These are phyloP conservation scores for Hyphopichia pseudoburtonii DNA, from an alignment of 1,139 yeast species.

Conservation along the genomic window DNA sequence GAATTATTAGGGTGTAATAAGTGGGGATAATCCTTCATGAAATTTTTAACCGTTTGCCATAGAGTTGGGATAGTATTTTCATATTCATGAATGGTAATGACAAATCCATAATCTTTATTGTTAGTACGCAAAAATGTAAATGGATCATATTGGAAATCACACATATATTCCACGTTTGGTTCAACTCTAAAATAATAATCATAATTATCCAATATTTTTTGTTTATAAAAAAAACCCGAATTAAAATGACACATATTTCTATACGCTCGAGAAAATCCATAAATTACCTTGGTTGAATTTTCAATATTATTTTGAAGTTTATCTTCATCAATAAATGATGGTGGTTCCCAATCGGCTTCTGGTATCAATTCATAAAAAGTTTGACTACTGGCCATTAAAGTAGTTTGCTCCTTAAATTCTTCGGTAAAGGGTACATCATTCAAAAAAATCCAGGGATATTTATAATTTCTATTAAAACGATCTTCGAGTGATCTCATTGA, in stretches of 20 bases:
- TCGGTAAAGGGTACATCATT: constrained; percentile 44
- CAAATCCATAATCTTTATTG: constrained; percentile 43
- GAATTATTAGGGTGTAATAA: constrained; percentile 68
- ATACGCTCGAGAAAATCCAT: constrained; percentile 42
- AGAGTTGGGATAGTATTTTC: constrained; percentile 63
- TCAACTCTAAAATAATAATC: constrained; percentile 50
- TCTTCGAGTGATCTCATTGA: constrained; percentile 49
- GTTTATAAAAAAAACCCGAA: constrained; percentile 46
- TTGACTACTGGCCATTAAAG: constrained; percentile 81
- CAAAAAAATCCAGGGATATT: constrained; percentile 48
- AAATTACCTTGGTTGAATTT: constrained; percentile 31
- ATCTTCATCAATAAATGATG: constrained; percentile 33
- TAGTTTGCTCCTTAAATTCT: constrained; percentile 53
- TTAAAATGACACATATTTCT: constrained; percentile 52
- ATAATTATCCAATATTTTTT: constrained; percentile 36
- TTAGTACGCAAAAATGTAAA: constrained; percentile 34
- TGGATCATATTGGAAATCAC: constrained; percentile 51
- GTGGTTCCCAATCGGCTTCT: constrained; percentile 43
- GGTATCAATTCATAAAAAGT: constrained; percentile 52
- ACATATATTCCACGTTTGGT: constrained; percentile 48
- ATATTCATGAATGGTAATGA: constrained; percentile 45
- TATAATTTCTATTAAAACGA: constrained; percentile 44
- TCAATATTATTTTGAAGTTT: constrained; percentile 26
- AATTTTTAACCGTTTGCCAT: constrained; percentile 73
- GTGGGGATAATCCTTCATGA: constrained; percentile 60